Base-by-base conservation (phyloP, 164 flowering plant genomes). In the Annona squamosa region DNA sequence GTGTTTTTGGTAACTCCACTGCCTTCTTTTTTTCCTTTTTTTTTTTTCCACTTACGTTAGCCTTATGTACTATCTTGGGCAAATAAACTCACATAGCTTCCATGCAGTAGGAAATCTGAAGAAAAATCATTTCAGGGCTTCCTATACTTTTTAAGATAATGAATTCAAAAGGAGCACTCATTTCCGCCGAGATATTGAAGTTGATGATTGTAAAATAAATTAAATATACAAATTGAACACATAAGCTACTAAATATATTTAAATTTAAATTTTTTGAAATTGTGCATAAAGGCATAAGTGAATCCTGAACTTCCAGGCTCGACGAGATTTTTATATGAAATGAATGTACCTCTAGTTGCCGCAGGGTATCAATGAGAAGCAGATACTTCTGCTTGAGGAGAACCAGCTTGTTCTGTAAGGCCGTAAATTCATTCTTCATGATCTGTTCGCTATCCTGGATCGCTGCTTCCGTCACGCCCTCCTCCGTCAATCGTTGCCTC, bases 271-370 rank as follows among this genome's bases (percentile, higher is more conserved):
- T 59, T 4, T 26, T 63, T 63, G 66, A 63, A 46, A 5, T 16
- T 45, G 26, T 19, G 10, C 19, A 46, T 5, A 46, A 68, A 37
- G 70, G 3, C 5, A 18, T 42, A 3, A 48, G 43, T 48, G 65
- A 57, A 67, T 44, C 46, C 68, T 16, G 5, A 7, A 52, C 45
- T 71, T 63, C 26, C 18, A 9, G 41, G 69, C 37, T n/a, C 16
- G 46, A 66, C 10, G 68, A 66, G 65, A 66, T 66, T 66, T 42
- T 66, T 1, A 41, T 12, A 66, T 66, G 68, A 16, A 47, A n/a
- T 47, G 3, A 56, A 63, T 63, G 79, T 89, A 95, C 99, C 99
- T 95, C 99, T 85, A 95, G 82, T 75, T 89, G 94, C 42, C 97
- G 88, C 69, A 93, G 80, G 2, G 89, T 86, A 78, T 95, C 99